Evolutionary conservation across 495 filamentous ascomycete species (phyloP).

Genomic region (Lindgomyces ingoldianus): DNA sequence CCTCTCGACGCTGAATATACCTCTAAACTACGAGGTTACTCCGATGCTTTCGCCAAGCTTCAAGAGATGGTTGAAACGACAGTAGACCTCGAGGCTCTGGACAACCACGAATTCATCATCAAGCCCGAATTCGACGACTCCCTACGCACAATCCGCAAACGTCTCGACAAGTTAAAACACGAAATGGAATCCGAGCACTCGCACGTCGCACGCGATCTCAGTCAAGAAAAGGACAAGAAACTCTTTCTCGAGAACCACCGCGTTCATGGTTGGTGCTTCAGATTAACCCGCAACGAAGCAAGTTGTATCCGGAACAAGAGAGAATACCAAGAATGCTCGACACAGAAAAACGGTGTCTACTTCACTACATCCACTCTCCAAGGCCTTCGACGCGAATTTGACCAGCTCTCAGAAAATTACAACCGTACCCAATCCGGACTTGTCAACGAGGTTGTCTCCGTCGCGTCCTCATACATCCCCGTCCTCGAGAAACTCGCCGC

Average conservation of each 20-base stretch:
- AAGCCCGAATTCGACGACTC: slow-evolving; percentile 97
- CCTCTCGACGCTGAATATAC: slow-evolving; percentile 88
- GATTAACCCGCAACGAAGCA: slow-evolving; percentile 87
- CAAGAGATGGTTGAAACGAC: slow-evolving; percentile 99
- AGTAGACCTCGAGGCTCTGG: slow-evolving; percentile 91
- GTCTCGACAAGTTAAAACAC: slow-evolving; percentile 78
- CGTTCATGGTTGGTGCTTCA: slow-evolving; percentile 95
- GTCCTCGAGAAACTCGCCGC: slow-evolving; percentile 88
- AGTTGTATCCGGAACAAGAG: slow-evolving; percentile 89
- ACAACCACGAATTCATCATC: slow-evolving; percentile 98
- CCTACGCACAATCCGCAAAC: slow-evolving; percentile 82
- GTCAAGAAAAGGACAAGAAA: slow-evolving; percentile 95
- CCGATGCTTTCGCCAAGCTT: slow-evolving; percentile 77
- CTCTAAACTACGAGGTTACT: slow-evolving; percentile 69
- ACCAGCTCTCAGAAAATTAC: slow-evolving; percentile 93
- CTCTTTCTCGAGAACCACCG: slow-evolving; percentile 96
- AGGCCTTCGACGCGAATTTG: slow-evolving; percentile 81
- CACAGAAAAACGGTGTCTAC: slow-evolving; percentile 98
- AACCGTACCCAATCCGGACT: slow-evolving; percentile 91
- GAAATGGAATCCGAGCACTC: slow-evolving; percentile 85
- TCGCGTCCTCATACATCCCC: slow-evolving; percentile 92
- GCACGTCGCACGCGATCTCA: slow-evolving; percentile 75
- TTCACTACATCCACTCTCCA: slow-evolving; percentile 91
- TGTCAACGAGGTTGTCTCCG: slow-evolving; percentile 88
- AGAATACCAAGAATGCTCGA: slow-evolving; percentile 91